Evolutionary conservation across 257 asterid genomes (phyloP), one percentile per base, ranked within the genome.

Genomic region (Ophiorrhiza pumila): DNA sequence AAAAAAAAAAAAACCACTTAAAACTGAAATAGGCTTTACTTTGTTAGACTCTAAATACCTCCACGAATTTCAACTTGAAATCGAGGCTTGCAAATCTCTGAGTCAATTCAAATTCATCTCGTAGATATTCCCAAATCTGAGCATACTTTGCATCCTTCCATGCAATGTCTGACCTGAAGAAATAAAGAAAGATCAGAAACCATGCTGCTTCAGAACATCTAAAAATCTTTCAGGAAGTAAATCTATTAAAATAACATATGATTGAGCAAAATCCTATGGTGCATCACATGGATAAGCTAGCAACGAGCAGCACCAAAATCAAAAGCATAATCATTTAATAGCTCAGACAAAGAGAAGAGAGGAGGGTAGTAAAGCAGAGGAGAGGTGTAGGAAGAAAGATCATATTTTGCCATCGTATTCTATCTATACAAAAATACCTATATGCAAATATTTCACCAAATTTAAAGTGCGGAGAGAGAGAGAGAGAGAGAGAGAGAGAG

Each of bases 81-180:
- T 94, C 99, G 7, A 94, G 97, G 84, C 99, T 91, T 37, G 96
- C 91, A 49, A 94, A 94, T 84, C 99, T 86, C 72, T 90, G 97
- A 69, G 99, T 94, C 76, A 94, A 80, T 84, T 94, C 99, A 65
- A 94, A 93, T 76, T 94, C 99, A 80, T 94, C 99, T 57, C 99
- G 86, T 39, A 94, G 96, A 84, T 87, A 94, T 84, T 94, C 99
- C 99, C 99, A 94, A 23, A 94, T 94, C 79, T 94, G 97, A 71
- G 99, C 99, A 81, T 88, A 91, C 75, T 94, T 94, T 3, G 99
- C 99, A 85, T 94, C 93, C 82, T 90, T 94, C 99, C 99, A 94
- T 1, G 97, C 99, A 71, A 87, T 87, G 58, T 87, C 92, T 1
- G 92, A 87, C 77, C 92, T 87, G 84, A 63, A 73, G 63, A 65